A percentile compares a stretch with the other conserved stretches of the same genome.
phyloP scores from a whole-genome alignment of 768 basidiomycete genomes.

The Psilocybe cyanescens region DNA sequence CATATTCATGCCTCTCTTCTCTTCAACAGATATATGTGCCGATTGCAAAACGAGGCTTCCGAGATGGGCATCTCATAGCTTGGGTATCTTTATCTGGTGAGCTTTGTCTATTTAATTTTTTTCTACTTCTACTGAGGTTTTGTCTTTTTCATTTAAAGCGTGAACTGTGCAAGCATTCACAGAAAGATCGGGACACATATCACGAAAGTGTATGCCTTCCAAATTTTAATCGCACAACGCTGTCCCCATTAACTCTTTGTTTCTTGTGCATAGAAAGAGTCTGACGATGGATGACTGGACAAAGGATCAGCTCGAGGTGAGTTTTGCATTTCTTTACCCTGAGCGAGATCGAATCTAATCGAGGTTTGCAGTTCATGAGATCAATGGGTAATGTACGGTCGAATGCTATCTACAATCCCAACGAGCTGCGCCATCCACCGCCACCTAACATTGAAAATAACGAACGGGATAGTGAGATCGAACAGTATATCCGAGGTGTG shows the following conservation, averaged over 20 bases:
- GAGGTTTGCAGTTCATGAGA: conserved; percentile 65
- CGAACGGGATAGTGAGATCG: conserved; percentile 88
- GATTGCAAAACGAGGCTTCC: conserved; percentile 90
- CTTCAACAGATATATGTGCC: conserved; percentile 75
- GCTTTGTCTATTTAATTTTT: conserved; percentile 13
- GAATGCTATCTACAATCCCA: conserved; percentile 81
- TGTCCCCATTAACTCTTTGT: neutral
- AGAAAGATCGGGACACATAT: conserved; percentile 94
- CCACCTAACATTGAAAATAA: conserved; percentile 78
- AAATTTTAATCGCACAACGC: neutral
- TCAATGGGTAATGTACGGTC: conserved; percentile 81
- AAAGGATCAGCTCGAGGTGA: conserved; percentile 86
- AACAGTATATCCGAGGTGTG: conserved; percentile 86
- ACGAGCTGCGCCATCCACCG: conserved; percentile 81
- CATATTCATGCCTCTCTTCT: neutral
- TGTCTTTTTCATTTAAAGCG: conserved; percentile 43
- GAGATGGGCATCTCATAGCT: conserved; percentile 87
- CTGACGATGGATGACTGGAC: conserved; percentile 87
- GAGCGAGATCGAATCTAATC: conserved; percentile 10
- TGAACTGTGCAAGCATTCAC: conserved; percentile 90
- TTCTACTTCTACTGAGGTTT: neutral
- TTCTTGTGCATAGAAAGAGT: conserved; percentile 67
- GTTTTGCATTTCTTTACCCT: conserved; percentile 24
- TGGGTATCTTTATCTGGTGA: conserved; percentile 90
- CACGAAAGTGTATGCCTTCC: conserved; percentile 79